Conservation (phyloP, 192 early-diverging fungal species). For the Backusella liffmaniae region DNA sequence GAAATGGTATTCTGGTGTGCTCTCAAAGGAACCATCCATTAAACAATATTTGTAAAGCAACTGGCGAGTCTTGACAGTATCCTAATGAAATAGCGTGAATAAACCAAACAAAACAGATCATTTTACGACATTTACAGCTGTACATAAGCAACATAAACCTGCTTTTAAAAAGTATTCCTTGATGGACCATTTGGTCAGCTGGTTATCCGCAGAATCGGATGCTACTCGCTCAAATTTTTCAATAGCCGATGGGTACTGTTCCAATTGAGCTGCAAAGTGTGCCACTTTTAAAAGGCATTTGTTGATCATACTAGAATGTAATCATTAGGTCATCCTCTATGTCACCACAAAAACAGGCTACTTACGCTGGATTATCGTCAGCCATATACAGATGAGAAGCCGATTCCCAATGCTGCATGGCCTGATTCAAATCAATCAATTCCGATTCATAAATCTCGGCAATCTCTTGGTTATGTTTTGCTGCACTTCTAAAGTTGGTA, state of each 20-base stretch:
- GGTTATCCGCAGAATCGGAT: slow-evolving; percentile 77
- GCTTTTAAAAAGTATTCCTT: slow-evolving; percentile 97
- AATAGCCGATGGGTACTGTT: slow-evolving; percentile 84
- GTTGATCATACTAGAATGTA: slow-evolving; percentile 70
- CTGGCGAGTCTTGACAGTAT: slow-evolving; percentile 69
- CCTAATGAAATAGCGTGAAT: slow-evolving; percentile 39
- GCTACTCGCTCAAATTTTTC: slow-evolving; percentile 88
- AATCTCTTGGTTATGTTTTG: slow-evolving; percentile 31
- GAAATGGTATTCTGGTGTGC: slow-evolving; percentile 83
- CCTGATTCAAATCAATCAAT: slow-evolving; percentile 36
- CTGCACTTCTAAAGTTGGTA: slow-evolving; percentile 56
- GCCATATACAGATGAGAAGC: slow-evolving; percentile 91
- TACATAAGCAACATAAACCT: slow-evolving; percentile 83
- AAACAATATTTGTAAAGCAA: slow-evolving; percentile 81
- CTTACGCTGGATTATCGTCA: slow-evolving; percentile 86
- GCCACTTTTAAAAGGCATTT: slow-evolving; percentile 90
- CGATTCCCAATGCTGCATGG: slow-evolving; percentile 83
- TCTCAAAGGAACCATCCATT: slow-evolving; percentile 83
- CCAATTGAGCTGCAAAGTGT: slow-evolving; percentile 82
- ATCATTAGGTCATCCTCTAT: neutral
- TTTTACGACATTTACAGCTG: slow-evolving; percentile 41
- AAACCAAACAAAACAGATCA: too few species aligned
- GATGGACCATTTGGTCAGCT: slow-evolving; percentile 92
- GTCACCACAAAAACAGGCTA: too few species aligned
- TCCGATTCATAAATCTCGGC: slow-evolving; percentile 83